phyloP scores from a whole-genome alignment of 1,284 basidiomycete genomes.

The Sporisorium iseilematis-ciliati region DNA sequence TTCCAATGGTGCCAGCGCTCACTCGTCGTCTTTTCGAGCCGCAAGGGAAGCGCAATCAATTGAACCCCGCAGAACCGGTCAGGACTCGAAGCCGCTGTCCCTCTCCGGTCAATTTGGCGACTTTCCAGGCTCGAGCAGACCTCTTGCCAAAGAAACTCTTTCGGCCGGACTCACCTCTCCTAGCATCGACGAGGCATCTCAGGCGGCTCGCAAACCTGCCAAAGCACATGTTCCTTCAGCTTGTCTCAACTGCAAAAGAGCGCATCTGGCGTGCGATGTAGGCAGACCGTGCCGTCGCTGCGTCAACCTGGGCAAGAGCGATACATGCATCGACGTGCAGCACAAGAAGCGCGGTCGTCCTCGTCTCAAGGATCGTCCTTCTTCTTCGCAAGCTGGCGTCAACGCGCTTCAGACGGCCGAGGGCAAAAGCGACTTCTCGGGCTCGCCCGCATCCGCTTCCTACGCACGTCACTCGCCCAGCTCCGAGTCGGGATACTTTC shows the following conservation, averaged over 20 bases:
- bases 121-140: slow-evolving; percentile 7
- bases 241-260: slow-evolving; percentile 62
- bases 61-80: slow-evolving; percentile 12
- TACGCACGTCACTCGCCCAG: slow-evolving; percentile 37
- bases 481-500: slow-evolving; percentile 43
- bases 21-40: slow-evolving; percentile 12
- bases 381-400: slow-evolving; percentile 36
- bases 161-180: slow-evolving; percentile 24
- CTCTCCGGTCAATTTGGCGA: slow-evolving; percentile 29
- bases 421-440: slow-evolving; percentile 34
- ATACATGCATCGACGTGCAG: slow-evolving; percentile 62
- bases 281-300: slow-evolving; percentile 59
- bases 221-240: slow-evolving; percentile 60
- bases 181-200: slow-evolving; percentile 15
- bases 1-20: slow-evolving; percentile 3
- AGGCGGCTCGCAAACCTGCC: slow-evolving; percentile 45
- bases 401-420: slow-evolving; percentile 28
- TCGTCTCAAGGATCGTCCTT: slow-evolving; percentile 53
- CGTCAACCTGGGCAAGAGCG: slow-evolving; percentile 59
- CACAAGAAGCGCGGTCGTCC: slow-evolving; percentile 64
- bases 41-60: slow-evolving; percentile 12
- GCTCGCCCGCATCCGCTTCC: slow-evolving; percentile 37
- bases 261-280: slow-evolving; percentile 61
- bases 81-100: slow-evolving; percentile 26
- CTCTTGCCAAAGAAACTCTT: background rate